Evolutionary conservation across 495 filamentous ascomycete genomes (phyloP).

Genomic region (Penicillium coprophilum): DNA sequence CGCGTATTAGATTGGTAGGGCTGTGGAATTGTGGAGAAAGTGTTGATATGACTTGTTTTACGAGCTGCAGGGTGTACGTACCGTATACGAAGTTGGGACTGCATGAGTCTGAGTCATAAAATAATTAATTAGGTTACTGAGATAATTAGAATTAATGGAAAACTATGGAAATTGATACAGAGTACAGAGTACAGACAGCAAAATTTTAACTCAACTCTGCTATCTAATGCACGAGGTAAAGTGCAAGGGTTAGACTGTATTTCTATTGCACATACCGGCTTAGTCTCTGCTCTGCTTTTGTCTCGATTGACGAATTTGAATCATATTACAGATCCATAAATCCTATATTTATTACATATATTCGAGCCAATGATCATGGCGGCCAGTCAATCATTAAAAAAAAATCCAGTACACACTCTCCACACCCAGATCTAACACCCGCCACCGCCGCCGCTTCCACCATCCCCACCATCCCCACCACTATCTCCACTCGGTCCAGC

Average conservation of each 20-base stretch:
- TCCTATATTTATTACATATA: background rate
- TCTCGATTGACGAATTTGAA: background rate
- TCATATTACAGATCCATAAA: background rate
- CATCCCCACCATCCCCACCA: slow-evolving; percentile 2
- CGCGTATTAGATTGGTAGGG: slow-evolving; percentile 29
- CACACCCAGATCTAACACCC: background rate
- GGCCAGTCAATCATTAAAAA: background rate
- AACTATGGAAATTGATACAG: background rate
- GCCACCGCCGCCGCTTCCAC: slow-evolving; percentile 9
- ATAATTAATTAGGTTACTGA: background rate
- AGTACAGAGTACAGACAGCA: background rate
- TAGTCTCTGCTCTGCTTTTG: background rate
- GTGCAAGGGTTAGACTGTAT: background rate
- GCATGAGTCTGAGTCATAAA: background rate
- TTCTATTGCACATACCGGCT: background rate
- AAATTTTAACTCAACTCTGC: background rate
- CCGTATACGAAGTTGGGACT: background rate
- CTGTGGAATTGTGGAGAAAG: background rate
- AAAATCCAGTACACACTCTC: background rate
- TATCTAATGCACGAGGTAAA: background rate
- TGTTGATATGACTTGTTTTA: background rate
- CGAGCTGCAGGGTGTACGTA: too few species aligned
- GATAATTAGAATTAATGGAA: background rate
- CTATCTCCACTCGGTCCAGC: background rate
- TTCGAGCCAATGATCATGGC: background rate